Conservation (phyloP, 169 alveolate genomes). For the Plasmodium knowlesi region DNA sequence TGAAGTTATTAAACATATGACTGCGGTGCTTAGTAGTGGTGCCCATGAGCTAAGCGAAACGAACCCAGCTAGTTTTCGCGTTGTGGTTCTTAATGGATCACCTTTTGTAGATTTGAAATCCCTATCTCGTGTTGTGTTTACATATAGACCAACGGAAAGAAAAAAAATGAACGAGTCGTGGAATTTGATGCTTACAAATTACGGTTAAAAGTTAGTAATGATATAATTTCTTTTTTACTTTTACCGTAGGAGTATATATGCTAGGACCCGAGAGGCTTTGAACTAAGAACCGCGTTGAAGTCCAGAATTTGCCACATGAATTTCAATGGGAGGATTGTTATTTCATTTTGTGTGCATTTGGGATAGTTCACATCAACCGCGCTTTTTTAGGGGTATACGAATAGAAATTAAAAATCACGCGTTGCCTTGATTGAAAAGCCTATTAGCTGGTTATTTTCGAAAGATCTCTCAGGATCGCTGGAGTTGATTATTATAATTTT, state of each 20-base stretch:
- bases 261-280: constrained; percentile 94
- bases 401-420: not conserved
- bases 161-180: not conserved
- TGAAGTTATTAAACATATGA: not conserved
- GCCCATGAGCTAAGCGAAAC: not conserved
- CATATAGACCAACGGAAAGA: not conserved
- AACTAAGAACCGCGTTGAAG: constrained; percentile 91
- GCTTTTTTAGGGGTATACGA: not conserved
- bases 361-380: constrained; percentile 91
- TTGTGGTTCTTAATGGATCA: not conserved
- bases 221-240: not conserved
- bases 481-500: constrained; percentile 85
- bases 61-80: not conserved
- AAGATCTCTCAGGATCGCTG: constrained; percentile 94
- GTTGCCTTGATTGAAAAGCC: constrained; percentile 84
- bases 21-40: not conserved
- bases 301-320: constrained; percentile 89
- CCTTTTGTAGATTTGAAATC: not conserved
- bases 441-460: constrained; percentile 95
- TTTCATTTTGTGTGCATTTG: constrained; percentile 87
- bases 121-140: not conserved
- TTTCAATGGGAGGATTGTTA: constrained; percentile 91
- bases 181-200: not conserved
- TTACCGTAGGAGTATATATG: constrained; percentile 84
- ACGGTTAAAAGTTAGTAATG: not conserved